phyloP scores from a whole-genome alignment of 2,329 filamentous ascomycete species.

The Botryotinia calthae region DNA sequence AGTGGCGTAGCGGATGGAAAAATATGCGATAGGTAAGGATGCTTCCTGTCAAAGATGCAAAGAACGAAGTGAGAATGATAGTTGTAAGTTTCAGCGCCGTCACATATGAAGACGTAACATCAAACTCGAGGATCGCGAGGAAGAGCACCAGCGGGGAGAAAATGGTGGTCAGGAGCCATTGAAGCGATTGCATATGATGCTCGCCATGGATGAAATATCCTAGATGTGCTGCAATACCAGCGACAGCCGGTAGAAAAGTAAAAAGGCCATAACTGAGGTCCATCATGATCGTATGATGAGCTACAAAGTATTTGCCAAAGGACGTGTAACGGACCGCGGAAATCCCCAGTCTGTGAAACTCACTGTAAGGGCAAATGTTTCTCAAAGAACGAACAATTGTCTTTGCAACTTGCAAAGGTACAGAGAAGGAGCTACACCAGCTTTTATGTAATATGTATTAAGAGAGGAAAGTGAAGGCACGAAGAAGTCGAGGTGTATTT shows the following conservation, averaged over 20 bases:
- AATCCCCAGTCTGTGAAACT: background rate
- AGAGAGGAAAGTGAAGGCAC: background rate
- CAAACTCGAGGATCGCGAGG: background rate
- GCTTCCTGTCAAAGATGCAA: slow-evolving; percentile 31
- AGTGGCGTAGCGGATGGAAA: slow-evolving; percentile 39
- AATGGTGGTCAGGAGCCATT: background rate
- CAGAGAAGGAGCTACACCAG: background rate
- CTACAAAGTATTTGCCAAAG: background rate
- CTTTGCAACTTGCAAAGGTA: background rate
- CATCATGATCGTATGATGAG: background rate
- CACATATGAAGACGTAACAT: background rate
- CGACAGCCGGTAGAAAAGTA: slow-evolving; percentile 13
- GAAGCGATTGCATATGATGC: slow-evolving; percentile 21
- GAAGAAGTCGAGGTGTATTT: background rate
- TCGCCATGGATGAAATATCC: slow-evolving; percentile 33
- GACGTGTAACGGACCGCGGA: background rate
- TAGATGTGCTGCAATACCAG: slow-evolving; percentile 24
- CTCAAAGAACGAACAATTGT: background rate
- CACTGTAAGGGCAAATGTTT: background rate
- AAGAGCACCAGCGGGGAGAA: background rate
- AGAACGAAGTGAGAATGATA: background rate
- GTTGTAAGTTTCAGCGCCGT: background rate
- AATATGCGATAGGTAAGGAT: slow-evolving; percentile 56
- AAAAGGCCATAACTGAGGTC: background rate
- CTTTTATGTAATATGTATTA: no score